Percentiles rank a stretch among this genome's conserved stretches.
These are phyloP conservation scores for Hamigera avellanea DNA, from an alignment of 495 filamentous ascomycete species.

Conservation along the genomic window DNA sequence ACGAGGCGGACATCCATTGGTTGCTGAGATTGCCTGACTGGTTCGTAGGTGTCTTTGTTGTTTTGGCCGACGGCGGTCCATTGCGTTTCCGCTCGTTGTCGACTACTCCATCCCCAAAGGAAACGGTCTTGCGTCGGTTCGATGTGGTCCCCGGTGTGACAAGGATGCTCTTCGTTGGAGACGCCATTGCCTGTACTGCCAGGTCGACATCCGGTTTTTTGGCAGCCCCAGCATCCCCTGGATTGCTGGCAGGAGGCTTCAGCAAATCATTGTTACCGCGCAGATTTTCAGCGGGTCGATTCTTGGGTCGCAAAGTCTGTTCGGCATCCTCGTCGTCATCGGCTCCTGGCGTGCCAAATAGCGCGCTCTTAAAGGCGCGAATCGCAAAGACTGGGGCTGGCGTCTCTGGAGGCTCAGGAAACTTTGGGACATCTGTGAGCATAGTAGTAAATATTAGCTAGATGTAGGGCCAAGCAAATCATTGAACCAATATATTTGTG, in stretches of 20 bases:
- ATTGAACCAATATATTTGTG: neutral
- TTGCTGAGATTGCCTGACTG: slow-evolving; percentile 51
- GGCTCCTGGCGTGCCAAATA: slow-evolving; percentile 75
- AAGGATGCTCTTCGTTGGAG: slow-evolving; percentile 73
- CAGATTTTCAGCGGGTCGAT: slow-evolving; percentile 10
- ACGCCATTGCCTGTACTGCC: slow-evolving; percentile 28
- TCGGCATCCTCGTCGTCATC: slow-evolving; percentile 24
- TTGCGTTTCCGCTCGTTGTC: slow-evolving; percentile 44
- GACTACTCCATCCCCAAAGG: slow-evolving; percentile 64
- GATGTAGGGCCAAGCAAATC: too few relatives aligned
- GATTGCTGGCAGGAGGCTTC: slow-evolving; percentile 10
- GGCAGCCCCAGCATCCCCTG: slow-evolving; percentile 14
- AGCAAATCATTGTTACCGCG: slow-evolving; percentile 11
- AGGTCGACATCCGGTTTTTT: slow-evolving; percentile 14
- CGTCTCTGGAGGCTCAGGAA: slow-evolving; percentile 69
- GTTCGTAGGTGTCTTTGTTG: slow-evolving; percentile 19
- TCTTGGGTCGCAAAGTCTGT: slow-evolving; percentile 9
- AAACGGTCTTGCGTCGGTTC: slow-evolving; percentile 76
- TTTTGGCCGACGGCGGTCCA: slow-evolving; percentile 18
- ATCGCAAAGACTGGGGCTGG: slow-evolving; percentile 90
- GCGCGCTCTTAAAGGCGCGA: slow-evolving; percentile 78
- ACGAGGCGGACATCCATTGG: slow-evolving; percentile 47
- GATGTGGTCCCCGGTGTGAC: slow-evolving; percentile 78
- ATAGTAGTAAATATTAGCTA: neutral
- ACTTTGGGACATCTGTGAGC: slow-evolving; percentile 22